Base-by-base conservation (phyloP, 768 basidiomycete genomes). In the Leccinum olivaceopallidum region DNA sequence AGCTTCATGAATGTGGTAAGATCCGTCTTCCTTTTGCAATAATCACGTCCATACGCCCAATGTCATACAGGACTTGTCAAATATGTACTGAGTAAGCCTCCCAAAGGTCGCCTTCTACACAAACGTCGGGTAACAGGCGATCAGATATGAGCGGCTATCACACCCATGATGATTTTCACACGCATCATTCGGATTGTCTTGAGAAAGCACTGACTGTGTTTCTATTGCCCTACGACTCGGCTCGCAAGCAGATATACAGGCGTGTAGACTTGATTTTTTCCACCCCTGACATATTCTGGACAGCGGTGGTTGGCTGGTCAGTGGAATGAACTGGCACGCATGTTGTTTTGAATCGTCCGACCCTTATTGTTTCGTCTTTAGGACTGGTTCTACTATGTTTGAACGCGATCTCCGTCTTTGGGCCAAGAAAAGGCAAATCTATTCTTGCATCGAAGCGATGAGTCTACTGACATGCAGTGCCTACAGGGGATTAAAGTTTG, bases 381-480 rank as follows among this genome's bases (percentile, higher is more conserved):
- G 90, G 90, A 89, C 88, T 6, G 94, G 95, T 1, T 94, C 90
- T 5, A 92, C 84, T 62, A 89, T 93, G 86, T 96, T 97, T 70
- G 85, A 96, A 73, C 78, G 93, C 28, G 95, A 96, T 73, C 72
- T 97, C 54, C 81, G 91, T 62, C 74, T 83, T 14, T 90, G 86
- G 83, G 88, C 89, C 2, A 90, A 90, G 67, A 73, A 80, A 64
- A 83, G 75, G 88, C 86, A 30, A 78, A 59, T n/a, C 44, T 8
- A 0, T 8, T 37, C 26, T 22, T 16, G 39, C 18, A 28, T 47
- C 32, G 24, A 34, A 39, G 13, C 32, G 5, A 18, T 18, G 37
- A 3, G 20, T 32, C 14, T 48, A 18, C 28, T 62, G 39, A 57
- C 57, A 60, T 58, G n/a, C 50, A 24, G 60, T 54, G 18, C 49